Conservation (phyloP, 1,284 basidiomycete species). For the Dichomitus squalens region DNA sequence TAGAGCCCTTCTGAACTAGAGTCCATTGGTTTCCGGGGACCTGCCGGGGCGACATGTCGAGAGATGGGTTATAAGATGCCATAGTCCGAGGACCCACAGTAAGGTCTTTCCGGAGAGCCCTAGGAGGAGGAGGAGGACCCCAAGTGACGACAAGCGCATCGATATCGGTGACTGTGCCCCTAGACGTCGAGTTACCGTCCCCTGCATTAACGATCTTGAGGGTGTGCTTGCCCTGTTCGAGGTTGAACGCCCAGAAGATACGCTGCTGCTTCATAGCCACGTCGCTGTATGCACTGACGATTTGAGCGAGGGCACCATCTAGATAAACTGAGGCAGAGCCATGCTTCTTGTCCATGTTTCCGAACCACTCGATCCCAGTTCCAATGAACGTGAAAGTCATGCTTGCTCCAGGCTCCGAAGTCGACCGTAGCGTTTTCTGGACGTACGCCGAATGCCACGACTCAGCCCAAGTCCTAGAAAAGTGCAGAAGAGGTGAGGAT, state of each 20-base stretch:
- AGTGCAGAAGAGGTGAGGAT: conserved; percentile 60
- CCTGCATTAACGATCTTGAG: conserved; percentile 65
- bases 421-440: conserved; percentile 52
- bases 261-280: conserved; percentile 56
- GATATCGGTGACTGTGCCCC: conserved; percentile 48
- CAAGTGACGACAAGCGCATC: conserved; percentile 69
- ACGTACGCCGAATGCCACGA: conserved; percentile 53
- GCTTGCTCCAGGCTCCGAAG: conserved; percentile 50
- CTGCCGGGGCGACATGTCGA: conserved; percentile 28
- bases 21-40: conserved; percentile 42
- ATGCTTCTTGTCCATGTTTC: conserved; percentile 54
- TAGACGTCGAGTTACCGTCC: conserved; percentile 38
- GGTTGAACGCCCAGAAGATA: conserved; percentile 61
- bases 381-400: conserved; percentile 64
- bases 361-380: conserved; percentile 79
- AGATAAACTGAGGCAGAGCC: conserved; percentile 60
- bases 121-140: conserved; percentile 3
- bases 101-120: conserved; percentile 16
- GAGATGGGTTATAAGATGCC: conserved; percentile 20
- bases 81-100: conserved; percentile 13
- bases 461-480: conserved; percentile 60
- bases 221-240: conserved; percentile 55
- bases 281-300: conserved; percentile 50
- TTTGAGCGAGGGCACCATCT: conserved; percentile 50
- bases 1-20: conserved; percentile 59